Evolutionary conservation across 352 stramenopile species (phyloP), one percentile per base, ranked within the genome.

Genomic region (Phytophthora sansomeana): DNA sequence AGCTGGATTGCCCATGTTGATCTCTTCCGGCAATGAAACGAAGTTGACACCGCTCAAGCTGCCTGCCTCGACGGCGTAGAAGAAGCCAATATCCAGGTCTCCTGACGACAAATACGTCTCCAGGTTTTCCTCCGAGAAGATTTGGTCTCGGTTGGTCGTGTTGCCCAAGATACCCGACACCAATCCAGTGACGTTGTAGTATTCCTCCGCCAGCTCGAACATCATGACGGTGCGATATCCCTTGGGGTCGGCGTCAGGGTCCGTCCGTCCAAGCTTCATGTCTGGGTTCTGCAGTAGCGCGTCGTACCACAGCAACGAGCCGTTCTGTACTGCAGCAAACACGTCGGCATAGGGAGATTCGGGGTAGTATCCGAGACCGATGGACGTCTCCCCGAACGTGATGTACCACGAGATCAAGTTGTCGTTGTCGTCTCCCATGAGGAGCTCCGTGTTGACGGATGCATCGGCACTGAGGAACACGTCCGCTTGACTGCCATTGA

Each of bases 161-260:
- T 66, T 73, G 46, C 57, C 63, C 42, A 76, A 56, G 47, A 76
- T 76, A 9, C 50, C 36, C 21, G 52, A 60, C 1, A 66, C 17
- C 11, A 76, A 21, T 14, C 47, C 68, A 9, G 38, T 67, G 9
- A 44, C 47, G 43, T 73, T 76, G 63, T 76, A 76, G 63, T 70
- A 73, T 36, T 63, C 14, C 52, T 76, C 68, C 11, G 68, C 68
- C 68, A 76, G 32, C 43, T 76, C 58, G 36, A 76, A 69, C 68
- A 76, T 76, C 61, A 76, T 76, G 63, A 76, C 58, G 35, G 63
- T 73, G 26, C 68, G 68, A 53, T 76, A 76, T 30, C 68, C 68
- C 24, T 76, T 76, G 33, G 68, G 68, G 63, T 73, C 68, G 16
- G 48, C 63, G 30, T 76, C 68, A 1, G 68, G 68, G 63, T 76